Conservation (phyloP, 2,329 filamentous ascomycete species). For the Colletotrichum lini region DNA sequence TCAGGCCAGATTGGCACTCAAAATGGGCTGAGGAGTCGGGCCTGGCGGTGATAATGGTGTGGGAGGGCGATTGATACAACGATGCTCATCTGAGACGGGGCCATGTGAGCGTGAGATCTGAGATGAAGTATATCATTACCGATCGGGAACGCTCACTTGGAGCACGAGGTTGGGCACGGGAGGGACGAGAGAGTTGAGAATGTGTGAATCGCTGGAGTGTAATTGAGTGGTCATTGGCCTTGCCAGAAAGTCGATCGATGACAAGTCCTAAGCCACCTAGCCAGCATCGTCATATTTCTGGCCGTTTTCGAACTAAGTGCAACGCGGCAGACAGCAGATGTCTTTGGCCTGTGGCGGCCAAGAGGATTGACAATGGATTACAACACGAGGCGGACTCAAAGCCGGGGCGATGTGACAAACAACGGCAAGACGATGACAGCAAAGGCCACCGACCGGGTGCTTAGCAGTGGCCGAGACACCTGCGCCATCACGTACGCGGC, state of each 20-base stretch:
- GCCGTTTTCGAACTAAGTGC: conserved; percentile 30
- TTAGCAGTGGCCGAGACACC: conserved; percentile 30
- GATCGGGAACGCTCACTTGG: not conserved
- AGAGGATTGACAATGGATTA: conserved; percentile 26
- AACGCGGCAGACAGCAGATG: not conserved
- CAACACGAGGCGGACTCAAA: conserved; percentile 21
- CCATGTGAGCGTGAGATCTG: conserved; percentile 17
- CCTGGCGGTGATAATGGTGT: conserved; percentile 19
- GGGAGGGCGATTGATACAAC: conserved; percentile 7
- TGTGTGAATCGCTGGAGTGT: no score
- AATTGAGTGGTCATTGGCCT: conserved; percentile 25
- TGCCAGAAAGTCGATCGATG: conserved; percentile 35
- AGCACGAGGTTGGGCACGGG: not conserved
- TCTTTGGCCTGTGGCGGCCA: conserved; percentile 20
- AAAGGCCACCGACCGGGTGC: conserved; percentile 16
- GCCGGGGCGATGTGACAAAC: conserved; percentile 3
- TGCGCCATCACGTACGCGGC: conserved; percentile 15
- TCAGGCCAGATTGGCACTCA: conserved; percentile 23
- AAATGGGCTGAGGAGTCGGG: conserved; percentile 33
- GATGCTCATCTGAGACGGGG: conserved; percentile 23
- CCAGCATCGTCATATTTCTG: conserved; percentile 8
- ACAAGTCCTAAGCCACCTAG: conserved; percentile 4
- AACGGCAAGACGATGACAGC: not conserved
- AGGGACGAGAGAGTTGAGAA: not conserved
- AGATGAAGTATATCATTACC: conserved; percentile 16